Evolutionary conservation across 192 early-diverging fungal species (phyloP).

Genomic region (Mortierella claussenii): DNA sequence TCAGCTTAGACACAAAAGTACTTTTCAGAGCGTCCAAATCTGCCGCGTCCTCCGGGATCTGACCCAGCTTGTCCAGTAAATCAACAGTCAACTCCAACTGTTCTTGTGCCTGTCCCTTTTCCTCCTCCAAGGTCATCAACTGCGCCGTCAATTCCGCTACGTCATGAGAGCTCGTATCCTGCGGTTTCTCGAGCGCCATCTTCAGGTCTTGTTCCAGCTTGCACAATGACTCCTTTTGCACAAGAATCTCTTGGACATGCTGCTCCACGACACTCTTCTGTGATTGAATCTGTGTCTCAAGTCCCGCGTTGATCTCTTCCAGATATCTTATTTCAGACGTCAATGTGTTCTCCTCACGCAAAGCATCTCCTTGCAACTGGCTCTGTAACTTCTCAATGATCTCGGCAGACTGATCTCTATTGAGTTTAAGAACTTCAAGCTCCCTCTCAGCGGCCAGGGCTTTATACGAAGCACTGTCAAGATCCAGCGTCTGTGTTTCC

Average conservation of each 20-base stretch:
- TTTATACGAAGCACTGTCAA: background rate
- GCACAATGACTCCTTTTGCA: background rate
- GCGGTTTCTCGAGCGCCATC: background rate
- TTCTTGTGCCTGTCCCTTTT: slow-evolving; percentile 6
- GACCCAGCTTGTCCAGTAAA: slow-evolving; percentile 16
- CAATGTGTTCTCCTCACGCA: too few relatives aligned
- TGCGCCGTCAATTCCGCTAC: too few relatives aligned
- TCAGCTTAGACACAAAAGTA: slow-evolving; percentile 2
- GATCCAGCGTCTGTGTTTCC: background rate
- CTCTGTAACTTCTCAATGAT: background rate
- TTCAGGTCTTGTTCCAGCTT: slow-evolving; percentile 9
- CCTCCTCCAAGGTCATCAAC: background rate
- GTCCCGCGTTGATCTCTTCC: background rate
- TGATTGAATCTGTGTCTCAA: background rate
- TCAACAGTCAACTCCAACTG: slow-evolving; percentile 5
- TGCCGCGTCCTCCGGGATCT: slow-evolving; percentile 10
- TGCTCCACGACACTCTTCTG: background rate
- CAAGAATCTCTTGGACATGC: background rate
- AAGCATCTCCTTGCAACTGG: too few relatives aligned
- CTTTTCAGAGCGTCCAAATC: slow-evolving; percentile 4
- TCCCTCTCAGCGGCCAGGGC: background rate
- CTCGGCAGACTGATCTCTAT: background rate
- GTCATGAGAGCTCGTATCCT: too few relatives aligned
- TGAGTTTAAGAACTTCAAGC: background rate
- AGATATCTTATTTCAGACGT: too few relatives aligned